A percentile compares a stretch with the other conserved stretches of the same genome.
phyloP scores from a whole-genome alignment of 1,284 basidiomycete species.

The Cerioporus squamosus region DNA sequence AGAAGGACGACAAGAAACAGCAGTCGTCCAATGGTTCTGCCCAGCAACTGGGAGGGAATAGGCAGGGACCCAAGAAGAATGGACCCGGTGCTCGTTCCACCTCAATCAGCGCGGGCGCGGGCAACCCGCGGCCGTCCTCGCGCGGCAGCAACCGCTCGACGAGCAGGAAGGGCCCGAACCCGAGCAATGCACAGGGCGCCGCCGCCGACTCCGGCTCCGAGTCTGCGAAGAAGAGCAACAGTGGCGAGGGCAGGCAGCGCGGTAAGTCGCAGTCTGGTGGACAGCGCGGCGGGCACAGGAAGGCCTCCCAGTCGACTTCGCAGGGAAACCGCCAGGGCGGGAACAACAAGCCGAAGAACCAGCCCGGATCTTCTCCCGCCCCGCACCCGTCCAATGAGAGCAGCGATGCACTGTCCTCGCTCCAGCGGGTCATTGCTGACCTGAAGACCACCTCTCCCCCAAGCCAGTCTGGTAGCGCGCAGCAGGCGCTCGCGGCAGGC shows the following conservation, averaged over 20 bases:
- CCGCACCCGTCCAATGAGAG: slow-evolving; percentile 55
- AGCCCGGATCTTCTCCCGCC: slow-evolving; percentile 45
- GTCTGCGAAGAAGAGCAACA: slow-evolving; percentile 57
- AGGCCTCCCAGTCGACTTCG: slow-evolving; percentile 55
- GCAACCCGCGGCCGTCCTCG: slow-evolving; percentile 60
- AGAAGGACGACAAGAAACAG: slow-evolving; percentile 69
- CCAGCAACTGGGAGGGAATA: slow-evolving; percentile 38
- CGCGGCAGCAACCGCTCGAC: slow-evolving; percentile 51
- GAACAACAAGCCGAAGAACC: slow-evolving; percentile 42
- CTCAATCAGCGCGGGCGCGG: slow-evolving; percentile 48
- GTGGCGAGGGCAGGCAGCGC: slow-evolving; percentile 53
- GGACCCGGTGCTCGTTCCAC: slow-evolving; percentile 51
- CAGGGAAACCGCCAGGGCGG: slow-evolving; percentile 46
- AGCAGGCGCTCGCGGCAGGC: slow-evolving; percentile 43
- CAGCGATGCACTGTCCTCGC: slow-evolving; percentile 76
- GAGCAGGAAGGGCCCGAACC: slow-evolving; percentile 50
- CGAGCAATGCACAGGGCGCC: slow-evolving; percentile 38
- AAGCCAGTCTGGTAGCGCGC: slow-evolving; percentile 45
- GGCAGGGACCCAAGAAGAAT: slow-evolving; percentile 59
- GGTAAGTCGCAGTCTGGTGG: slow-evolving; percentile 53
- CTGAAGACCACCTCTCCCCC: slow-evolving; percentile 74
- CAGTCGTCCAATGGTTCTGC: slow-evolving; percentile 31
- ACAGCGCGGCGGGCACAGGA: slow-evolving; percentile 56
- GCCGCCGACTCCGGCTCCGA: slow-evolving; percentile 71
- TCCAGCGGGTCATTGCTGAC: slow-evolving; percentile 84